Conservation (phyloP, 805 yeast species). For the Barnettozyma sucrosica region DNA sequence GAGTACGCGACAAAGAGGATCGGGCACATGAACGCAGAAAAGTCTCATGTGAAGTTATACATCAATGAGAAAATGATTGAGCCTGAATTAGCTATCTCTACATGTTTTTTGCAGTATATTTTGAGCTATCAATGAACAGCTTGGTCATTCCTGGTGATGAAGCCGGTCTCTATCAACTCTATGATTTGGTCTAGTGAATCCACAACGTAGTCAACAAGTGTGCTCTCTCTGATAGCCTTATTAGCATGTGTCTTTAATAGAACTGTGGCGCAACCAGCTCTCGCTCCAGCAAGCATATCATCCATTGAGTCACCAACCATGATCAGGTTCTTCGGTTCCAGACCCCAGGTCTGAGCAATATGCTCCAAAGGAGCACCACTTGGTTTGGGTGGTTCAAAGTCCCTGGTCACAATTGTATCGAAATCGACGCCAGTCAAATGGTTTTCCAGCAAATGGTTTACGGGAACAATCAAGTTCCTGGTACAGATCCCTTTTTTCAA, state of each 20-base stretch:
- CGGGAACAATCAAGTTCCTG: conserved; percentile 50
- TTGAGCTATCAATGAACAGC: not conserved
- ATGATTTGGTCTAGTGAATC: conserved; percentile 34
- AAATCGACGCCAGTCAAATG: conserved; percentile 38
- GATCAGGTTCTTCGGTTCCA: conserved; percentile 40
- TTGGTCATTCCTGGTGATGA: conserved; percentile 15
- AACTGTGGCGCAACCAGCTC: conserved; percentile 59
- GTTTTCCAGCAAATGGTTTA: conserved; percentile 40
- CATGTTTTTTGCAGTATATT: conserved; percentile 14
- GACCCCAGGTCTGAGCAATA: conserved; percentile 45
- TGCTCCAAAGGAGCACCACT: conserved; percentile 56
- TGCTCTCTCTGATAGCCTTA: conserved; percentile 33
- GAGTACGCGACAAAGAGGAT: conserved; percentile 14
- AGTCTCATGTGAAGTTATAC: conserved; percentile 4
- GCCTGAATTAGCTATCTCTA: conserved; percentile 9
- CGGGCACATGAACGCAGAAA: conserved; percentile 8
- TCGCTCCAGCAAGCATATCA: conserved; percentile 57
- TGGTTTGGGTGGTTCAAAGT: conserved; percentile 65
- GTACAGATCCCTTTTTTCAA: conserved; percentile 57
- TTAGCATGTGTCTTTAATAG: conserved; percentile 50
- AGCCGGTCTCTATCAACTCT: conserved; percentile 31
- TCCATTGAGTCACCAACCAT: conserved; percentile 76
- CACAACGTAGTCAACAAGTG: conserved; percentile 23
- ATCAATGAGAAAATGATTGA: conserved; percentile 16
- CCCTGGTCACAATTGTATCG: conserved; percentile 55